phyloP scores from a whole-genome alignment of 228 moss, liverwort and hornwort species.

The Sphagnum fallax region DNA sequence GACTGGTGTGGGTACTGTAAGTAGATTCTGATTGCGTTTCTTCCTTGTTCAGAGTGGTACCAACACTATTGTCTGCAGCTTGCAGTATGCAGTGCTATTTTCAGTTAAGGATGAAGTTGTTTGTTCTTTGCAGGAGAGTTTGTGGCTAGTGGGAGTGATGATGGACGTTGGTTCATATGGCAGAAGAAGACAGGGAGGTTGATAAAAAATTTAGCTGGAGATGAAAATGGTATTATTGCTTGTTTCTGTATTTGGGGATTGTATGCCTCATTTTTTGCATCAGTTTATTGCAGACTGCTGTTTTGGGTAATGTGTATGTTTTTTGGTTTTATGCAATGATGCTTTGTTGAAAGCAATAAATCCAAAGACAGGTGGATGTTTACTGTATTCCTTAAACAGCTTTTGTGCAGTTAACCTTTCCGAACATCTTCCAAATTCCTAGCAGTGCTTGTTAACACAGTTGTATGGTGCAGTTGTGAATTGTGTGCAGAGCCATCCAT shows the following conservation, averaged over 20 bases:
- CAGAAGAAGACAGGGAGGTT: constrained; percentile 92
- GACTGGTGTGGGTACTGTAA: too few species aligned
- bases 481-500: constrained; percentile 98
- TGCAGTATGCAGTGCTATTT: constrained; percentile 1
- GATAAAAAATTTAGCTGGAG: constrained; percentile 88
- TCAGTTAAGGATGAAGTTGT: not conserved
- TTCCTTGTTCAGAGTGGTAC: too few species aligned
- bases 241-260: too few species aligned
- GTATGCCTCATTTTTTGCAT: too few species aligned
- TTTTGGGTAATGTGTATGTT: too few species aligned
- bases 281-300: too few species aligned
- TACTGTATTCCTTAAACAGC: too few species aligned
- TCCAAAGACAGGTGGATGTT: too few species aligned
- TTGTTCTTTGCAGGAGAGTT: constrained; percentile 74
- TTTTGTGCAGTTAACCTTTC: not conserved
- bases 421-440: not conserved
- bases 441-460: not conserved
- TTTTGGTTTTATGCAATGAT: too few species aligned
- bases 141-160: constrained; percentile 97
- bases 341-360: too few species aligned
- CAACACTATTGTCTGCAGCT: not conserved
- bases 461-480: constrained; percentile 70
- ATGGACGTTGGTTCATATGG: constrained; percentile 99
- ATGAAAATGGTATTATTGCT: constrained; percentile 59
- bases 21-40: too few species aligned